Percentiles rank a stretch among this genome's conserved stretches.
Conservation (phyloP, 2,329 filamentous ascomycete species). For the Ophiosphaerella narmari region DNA sequence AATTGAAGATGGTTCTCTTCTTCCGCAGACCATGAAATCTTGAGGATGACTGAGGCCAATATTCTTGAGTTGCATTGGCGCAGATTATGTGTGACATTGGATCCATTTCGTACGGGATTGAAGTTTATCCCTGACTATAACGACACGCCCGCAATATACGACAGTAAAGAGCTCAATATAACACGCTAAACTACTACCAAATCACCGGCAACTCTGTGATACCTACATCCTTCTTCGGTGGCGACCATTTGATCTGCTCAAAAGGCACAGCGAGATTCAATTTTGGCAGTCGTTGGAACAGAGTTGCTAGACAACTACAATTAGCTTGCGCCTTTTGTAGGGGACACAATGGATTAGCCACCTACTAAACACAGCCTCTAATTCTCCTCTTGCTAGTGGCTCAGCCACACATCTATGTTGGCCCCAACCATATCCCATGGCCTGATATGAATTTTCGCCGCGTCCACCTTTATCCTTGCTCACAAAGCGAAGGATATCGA, state of each 20-base stretch:
- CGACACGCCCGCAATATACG: not conserved
- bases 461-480: slow-evolving; percentile 16
- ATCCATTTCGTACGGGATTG: too few species aligned
- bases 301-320: slow-evolving; percentile 17
- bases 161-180: not conserved
- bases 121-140: not conserved
- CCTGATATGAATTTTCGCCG: slow-evolving; percentile 31
- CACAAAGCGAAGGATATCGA: slow-evolving; percentile 45
- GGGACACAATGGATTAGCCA: not conserved
- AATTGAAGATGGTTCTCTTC: too few species aligned
- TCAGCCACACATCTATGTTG: slow-evolving; percentile 55
- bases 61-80: too few species aligned
- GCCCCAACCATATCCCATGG: slow-evolving; percentile 54
- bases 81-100: too few species aligned
- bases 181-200: slow-evolving; percentile 25
- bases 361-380: slow-evolving; percentile 53
- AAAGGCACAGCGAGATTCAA: slow-evolving; percentile 49
- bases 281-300: slow-evolving; percentile 48
- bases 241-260: slow-evolving; percentile 48
- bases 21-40: too few species aligned
- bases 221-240: slow-evolving; percentile 48
- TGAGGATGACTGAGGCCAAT: too few species aligned
- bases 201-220: slow-evolving; percentile 47
- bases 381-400: slow-evolving; percentile 49
- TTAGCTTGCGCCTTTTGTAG: too few species aligned